Percentiles rank a stretch among this genome's conserved stretches.
phyloP scores from a whole-genome alignment of 495 filamentous ascomycete genomes.

The Penicillium samsonianum region DNA sequence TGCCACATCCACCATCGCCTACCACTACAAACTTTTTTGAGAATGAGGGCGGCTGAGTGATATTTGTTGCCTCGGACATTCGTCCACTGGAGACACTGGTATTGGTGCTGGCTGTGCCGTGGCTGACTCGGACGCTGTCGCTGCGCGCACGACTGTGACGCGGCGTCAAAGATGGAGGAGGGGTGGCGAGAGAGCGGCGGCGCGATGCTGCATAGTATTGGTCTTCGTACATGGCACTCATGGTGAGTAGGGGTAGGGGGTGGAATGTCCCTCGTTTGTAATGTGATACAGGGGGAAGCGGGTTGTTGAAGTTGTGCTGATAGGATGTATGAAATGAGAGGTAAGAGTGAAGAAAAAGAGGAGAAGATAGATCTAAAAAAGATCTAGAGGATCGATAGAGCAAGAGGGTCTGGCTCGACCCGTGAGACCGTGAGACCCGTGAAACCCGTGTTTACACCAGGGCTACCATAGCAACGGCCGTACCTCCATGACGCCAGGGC shows the following conservation, averaged over 20 bases:
- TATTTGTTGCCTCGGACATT: conserved; percentile 76
- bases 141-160: conserved; percentile 55
- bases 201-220: conserved; percentile 52
- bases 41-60: conserved; percentile 86
- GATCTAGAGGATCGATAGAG: conserved; percentile 28
- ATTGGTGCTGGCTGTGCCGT: conserved; percentile 84
- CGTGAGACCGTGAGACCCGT: conserved; percentile 19
- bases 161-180: conserved; percentile 48
- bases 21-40: conserved; percentile 99
- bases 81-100: conserved; percentile 62
- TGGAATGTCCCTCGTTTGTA: conserved; percentile 25
- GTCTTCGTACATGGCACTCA: conserved; percentile 52
- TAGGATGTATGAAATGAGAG: conserved; percentile 1
- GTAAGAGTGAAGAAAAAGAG: conserved; percentile 13
- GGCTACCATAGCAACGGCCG: conserved; percentile 50
- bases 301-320: conserved; percentile 7
- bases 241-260: conserved; percentile 23
- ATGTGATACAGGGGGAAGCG: conserved; percentile 5
- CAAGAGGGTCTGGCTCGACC: conserved; percentile 27
- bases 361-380: conserved; percentile 21
- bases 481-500: conserved; percentile 37
- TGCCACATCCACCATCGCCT: conserved; percentile 96
- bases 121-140: conserved; percentile 65
- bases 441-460: conserved; percentile 43
- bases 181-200: conserved; percentile 51